Evolutionary conservation across 805 yeast species (phyloP).

Genomic region (Suhomyces prunicola): DNA sequence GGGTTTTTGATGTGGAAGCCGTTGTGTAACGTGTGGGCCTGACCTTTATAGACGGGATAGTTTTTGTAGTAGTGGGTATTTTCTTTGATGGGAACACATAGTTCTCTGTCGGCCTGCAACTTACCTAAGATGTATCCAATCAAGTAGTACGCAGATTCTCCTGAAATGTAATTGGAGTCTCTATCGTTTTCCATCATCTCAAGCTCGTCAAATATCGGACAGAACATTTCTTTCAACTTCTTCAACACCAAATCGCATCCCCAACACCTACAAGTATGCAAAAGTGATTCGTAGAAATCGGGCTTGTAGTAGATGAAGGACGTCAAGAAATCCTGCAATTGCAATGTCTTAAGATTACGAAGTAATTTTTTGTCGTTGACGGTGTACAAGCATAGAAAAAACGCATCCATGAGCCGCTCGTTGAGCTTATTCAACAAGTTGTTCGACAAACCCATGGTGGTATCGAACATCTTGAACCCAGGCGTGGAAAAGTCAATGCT

Average conservation of each 20-base stretch:
- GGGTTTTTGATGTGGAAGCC: constrained; percentile 22
- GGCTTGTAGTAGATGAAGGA: constrained; percentile 37
- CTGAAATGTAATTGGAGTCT: constrained; percentile 1
- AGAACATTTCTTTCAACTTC: constrained; percentile 19
- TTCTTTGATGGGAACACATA: constrained; percentile 32
- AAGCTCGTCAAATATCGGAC: constrained; percentile 17
- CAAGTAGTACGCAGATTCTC: constrained; percentile 29
- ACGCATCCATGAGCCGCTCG: constrained; percentile 35
- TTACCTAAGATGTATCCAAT: constrained; percentile 33
- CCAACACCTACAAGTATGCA: constrained; percentile 36
- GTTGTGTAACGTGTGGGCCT: constrained; percentile 31
- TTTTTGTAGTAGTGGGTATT: constrained; percentile 17
- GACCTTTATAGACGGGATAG: constrained; percentile 35
- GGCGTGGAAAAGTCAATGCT: constrained; percentile 33
- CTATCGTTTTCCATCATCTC: not conserved
- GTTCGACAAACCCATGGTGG: constrained; percentile 28
- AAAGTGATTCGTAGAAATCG: constrained; percentile 29
- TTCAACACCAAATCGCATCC: constrained; percentile 32
- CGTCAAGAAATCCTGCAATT: constrained; percentile 34
- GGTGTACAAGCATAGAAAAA: constrained; percentile 25
- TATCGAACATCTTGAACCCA: constrained; percentile 36
- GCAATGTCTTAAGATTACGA: constrained; percentile 20
- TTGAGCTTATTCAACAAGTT: constrained; percentile 28
- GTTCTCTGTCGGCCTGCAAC: constrained; percentile 35
- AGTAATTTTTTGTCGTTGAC: constrained; percentile 5